Conservation (phyloP, 1,139 yeast species). For the Yamadazyma songkhlaensis region DNA sequence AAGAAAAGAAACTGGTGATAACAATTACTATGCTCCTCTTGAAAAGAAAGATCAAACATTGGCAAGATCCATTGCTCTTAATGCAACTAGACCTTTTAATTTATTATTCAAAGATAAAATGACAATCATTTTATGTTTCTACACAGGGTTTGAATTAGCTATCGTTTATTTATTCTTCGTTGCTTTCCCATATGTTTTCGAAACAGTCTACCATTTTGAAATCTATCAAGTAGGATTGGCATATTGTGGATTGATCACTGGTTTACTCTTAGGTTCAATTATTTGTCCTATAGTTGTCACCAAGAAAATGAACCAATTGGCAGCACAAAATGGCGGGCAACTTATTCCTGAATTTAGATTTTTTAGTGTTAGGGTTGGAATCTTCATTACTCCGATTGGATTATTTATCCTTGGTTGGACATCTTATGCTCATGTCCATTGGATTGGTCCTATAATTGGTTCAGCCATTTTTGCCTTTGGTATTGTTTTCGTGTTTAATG, state of each 20-base stretch:
- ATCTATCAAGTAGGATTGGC: conserved; percentile 42
- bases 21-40: conserved; percentile 45
- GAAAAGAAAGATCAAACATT: conserved; percentile 31
- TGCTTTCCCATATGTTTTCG: conserved; percentile 57
- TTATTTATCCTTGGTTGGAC: conserved; percentile 43
- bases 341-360: conserved; percentile 37
- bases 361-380: conserved; percentile 36
- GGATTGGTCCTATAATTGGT: conserved; percentile 43
- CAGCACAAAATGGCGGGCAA: conserved; percentile 27
- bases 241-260: conserved; percentile 51
- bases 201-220: conserved; percentile 43
- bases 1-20: conserved; percentile 45
- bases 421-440: conserved; percentile 31
- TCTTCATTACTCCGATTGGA: conserved; percentile 34
- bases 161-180: conserved; percentile 62
- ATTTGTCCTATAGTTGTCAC: conserved; percentile 21
- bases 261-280: conserved; percentile 33
- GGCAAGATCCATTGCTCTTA: conserved; percentile 28
- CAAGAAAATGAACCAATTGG: conserved; percentile 20
- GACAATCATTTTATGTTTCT: conserved; percentile 58
- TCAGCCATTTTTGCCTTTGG: conserved; percentile 36
- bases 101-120: conserved; percentile 58
- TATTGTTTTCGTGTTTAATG: conserved; percentile 37
- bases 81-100: conserved; percentile 53
- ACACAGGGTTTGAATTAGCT: conserved; percentile 59